Conservation (phyloP, 1,139 yeast species). For the Suhomyces wounanorum region DNA sequence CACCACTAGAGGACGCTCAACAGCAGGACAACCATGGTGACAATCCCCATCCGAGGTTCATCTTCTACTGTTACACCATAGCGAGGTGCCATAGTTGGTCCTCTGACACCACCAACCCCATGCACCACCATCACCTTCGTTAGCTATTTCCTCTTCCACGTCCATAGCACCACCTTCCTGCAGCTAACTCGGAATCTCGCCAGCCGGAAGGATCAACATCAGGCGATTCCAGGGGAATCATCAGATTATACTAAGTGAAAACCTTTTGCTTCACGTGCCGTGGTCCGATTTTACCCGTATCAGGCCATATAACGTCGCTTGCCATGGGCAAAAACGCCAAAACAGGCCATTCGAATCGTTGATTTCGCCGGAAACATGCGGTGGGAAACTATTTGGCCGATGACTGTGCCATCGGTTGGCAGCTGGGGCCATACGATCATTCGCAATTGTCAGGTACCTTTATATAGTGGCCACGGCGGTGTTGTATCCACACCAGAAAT, state of each 20-base stretch:
- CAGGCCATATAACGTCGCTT: conserved; percentile 3
- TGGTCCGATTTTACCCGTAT: conserved; percentile 1
- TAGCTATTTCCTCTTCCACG: neutral
- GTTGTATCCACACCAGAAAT: neutral
- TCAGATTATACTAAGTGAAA: neutral
- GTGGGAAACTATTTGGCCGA: neutral
- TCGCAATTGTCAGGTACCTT: neutral
- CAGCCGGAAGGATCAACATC: neutral
- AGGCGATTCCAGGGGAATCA: neutral
- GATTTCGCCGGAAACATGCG: conserved; percentile 4
- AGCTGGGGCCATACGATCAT: neutral
- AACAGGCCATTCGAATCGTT: conserved; percentile 4
- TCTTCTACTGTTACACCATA: neutral
- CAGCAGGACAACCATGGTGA: neutral
- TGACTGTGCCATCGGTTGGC: neutral
- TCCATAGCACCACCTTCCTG: neutral
- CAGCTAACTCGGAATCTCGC: neutral
- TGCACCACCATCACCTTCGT: neutral
- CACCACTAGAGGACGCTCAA: neutral
- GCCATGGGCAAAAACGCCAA: conserved; percentile 2
- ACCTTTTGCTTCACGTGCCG: neutral
- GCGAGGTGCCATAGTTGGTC: neutral
- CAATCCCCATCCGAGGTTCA: neutral
- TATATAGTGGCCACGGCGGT: neutral
- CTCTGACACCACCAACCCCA: neutral